Evolutionary conservation across 345 rosid genomes (phyloP).

Genomic region (Hypericum androsaemum): DNA sequence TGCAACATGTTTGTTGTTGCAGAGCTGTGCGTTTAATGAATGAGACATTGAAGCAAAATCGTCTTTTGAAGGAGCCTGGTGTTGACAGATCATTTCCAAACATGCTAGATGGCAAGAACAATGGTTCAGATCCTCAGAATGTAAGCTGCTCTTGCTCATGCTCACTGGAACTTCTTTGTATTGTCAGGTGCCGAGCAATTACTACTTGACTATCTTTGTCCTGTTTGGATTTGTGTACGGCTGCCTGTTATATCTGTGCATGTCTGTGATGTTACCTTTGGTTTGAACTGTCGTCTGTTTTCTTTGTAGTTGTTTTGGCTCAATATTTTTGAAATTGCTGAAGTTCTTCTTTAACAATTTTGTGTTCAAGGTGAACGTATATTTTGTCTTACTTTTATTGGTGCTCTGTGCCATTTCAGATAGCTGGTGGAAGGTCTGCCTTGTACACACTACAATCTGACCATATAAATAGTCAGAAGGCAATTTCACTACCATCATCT

Average conservation of each 20-base stretch:
- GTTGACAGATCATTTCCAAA: slow-evolving; percentile 42
- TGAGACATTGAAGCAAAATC: slow-evolving; percentile 92
- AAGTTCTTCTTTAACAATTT: no score
- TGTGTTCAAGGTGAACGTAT: no score
- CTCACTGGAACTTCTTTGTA: neutral
- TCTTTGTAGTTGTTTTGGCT: no score
- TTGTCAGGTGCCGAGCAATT: neutral
- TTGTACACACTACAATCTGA: slow-evolving; percentile 42
- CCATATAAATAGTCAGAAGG: slow-evolving; percentile 65
- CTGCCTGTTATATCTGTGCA: no score
- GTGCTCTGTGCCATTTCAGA: neutral
- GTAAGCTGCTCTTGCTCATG: slow-evolving; percentile 31
- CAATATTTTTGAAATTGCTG: no score
- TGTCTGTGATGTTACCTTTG: no score
- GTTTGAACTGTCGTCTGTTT: no score
- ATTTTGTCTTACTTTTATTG: no score
- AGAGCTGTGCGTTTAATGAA: slow-evolving; percentile 99
- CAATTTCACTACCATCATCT: slow-evolving; percentile 87
- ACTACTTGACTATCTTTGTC: neutral
- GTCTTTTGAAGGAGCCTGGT: slow-evolving; percentile 44
- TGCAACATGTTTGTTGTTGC: slow-evolving; percentile 20
- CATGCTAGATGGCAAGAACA: slow-evolving; percentile 32
- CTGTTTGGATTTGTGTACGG: no score
- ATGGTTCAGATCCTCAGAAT: slow-evolving; percentile 34
- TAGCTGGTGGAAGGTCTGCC: slow-evolving; percentile 58